A percentile compares a stretch with the other conserved stretches of the same genome.
These are phyloP conservation scores for Gymnopilus dilepis DNA, from an alignment of 768 basidiomycete genomes.

Conservation along the genomic window DNA sequence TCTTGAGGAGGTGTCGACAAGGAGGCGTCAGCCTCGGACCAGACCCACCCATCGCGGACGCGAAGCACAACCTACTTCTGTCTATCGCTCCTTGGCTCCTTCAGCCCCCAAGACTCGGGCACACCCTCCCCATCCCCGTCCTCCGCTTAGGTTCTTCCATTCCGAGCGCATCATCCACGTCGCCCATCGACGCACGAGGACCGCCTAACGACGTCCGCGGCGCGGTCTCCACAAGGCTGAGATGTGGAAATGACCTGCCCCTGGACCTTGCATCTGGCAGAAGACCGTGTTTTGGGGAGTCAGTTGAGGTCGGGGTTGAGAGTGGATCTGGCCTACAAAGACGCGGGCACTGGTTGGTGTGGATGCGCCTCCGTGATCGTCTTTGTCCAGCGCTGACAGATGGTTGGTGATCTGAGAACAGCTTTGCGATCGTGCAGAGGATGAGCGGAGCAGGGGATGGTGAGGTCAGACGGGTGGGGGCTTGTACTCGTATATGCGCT, in stretches of 20 bases:
- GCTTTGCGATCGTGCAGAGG: too few species aligned
- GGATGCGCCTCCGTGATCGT: too few species aligned
- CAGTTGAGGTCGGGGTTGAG: background rate
- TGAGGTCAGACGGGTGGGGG: too few species aligned
- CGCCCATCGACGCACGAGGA: conserved; percentile 1
- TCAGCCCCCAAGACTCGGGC: background rate
- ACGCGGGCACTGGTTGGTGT: too few species aligned
- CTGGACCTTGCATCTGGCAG: too few species aligned
- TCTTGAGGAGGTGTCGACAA: background rate
- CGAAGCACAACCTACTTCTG: background rate
- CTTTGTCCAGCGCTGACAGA: too few species aligned
- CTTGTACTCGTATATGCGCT: too few species aligned
- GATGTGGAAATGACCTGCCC: background rate
- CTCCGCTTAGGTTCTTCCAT: conserved; percentile 16
- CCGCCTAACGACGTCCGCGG: background rate
- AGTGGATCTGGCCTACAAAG: too few species aligned
- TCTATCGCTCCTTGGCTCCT: background rate
- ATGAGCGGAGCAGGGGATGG: too few species aligned
- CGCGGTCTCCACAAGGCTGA: background rate
- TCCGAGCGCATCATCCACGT: conserved; percentile 8
- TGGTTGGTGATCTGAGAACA: too few species aligned
- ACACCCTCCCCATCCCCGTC: conserved; percentile 2
- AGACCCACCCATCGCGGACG: too few species aligned
- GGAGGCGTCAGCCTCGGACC: background rate
- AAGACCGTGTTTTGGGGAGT: background rate